These are phyloP conservation scores for Penicillium macrosclerotiorum DNA, from an alignment of 495 filamentous ascomycete genomes.

Conservation along the genomic window DNA sequence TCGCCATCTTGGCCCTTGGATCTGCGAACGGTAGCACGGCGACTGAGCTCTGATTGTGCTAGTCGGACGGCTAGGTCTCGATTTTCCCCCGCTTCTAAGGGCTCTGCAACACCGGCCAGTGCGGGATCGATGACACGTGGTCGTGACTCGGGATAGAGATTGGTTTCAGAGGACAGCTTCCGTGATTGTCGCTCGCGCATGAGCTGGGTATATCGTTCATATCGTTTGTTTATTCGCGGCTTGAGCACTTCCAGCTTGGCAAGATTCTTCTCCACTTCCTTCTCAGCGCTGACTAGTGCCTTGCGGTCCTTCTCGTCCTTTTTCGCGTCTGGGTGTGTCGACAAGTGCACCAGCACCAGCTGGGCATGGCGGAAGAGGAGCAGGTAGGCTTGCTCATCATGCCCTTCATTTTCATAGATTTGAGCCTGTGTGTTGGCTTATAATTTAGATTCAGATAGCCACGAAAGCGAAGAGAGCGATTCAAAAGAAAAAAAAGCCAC, in stretches of 20 bases:
- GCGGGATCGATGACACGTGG: slow-evolving; percentile 34
- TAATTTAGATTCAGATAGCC: slow-evolving; percentile 1
- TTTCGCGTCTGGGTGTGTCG: slow-evolving; percentile 54
- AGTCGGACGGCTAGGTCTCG: slow-evolving; percentile 75
- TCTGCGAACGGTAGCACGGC: slow-evolving; percentile 59
- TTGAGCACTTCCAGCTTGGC: slow-evolving; percentile 62
- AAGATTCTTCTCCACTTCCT: slow-evolving; percentile 53
- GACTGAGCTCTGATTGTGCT: slow-evolving; percentile 69
- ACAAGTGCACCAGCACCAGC: slow-evolving; percentile 62
- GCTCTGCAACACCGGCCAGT: slow-evolving; percentile 39
- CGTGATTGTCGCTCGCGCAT: slow-evolving; percentile 47
- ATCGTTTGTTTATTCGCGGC: slow-evolving; percentile 64
- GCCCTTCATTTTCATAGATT: slow-evolving; percentile 81
- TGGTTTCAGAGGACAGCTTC: slow-evolving; percentile 20
- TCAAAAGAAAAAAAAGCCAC: slow-evolving; percentile 9
- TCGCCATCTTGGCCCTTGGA: slow-evolving; percentile 55
- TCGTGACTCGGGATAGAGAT: slow-evolving; percentile 11
- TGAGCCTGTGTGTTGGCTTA: slow-evolving; percentile 49
- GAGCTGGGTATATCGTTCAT: slow-evolving; percentile 58
- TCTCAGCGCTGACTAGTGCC: slow-evolving; percentile 47
- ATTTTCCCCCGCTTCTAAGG: slow-evolving; percentile 68
- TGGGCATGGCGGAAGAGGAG: slow-evolving; percentile 78
- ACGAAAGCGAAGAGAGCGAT: too few relatives aligned
- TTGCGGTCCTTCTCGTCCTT: slow-evolving; percentile 47
- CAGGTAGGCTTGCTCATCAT: slow-evolving; percentile 83